Evolutionary conservation across 164 flowering plant genomes (phyloP).

Genomic region (Saururus chinensis): DNA sequence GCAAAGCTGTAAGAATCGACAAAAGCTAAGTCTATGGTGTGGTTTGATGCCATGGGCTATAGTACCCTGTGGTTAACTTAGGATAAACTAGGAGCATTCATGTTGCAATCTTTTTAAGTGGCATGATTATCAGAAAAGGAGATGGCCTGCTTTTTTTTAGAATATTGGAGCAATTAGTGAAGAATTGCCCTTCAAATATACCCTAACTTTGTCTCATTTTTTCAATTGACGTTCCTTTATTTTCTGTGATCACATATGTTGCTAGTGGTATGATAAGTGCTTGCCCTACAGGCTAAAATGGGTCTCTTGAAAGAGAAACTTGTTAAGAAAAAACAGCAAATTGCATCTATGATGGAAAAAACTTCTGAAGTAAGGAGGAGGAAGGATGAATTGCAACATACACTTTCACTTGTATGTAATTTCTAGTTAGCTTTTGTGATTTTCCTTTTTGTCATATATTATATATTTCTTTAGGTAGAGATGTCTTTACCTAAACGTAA

Average conservation of each 20-base stretch:
- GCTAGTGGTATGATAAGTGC: conserved; percentile 1
- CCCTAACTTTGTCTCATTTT: background rate
- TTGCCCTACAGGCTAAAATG: conserved; percentile 36
- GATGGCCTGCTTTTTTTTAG: no score
- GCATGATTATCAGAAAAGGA: no score
- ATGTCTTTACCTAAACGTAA: background rate
- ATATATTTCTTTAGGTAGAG: background rate
- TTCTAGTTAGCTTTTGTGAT: background rate
- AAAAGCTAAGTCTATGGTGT: no score
- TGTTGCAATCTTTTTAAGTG: no score
- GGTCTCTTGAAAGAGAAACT: conserved; percentile 32
- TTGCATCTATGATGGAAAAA: conserved; percentile 52
- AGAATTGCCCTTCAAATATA: no score
- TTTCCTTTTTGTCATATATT: background rate
- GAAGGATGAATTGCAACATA: conserved; percentile 54
- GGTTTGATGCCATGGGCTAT: no score
- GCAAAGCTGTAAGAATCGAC: background rate
- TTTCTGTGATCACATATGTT: background rate
- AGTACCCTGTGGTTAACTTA: no score
- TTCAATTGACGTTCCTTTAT: background rate
- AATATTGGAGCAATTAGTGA: no score
- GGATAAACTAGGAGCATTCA: no score
- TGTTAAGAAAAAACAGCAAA: conserved; percentile 42
- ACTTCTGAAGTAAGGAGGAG: conserved; percentile 55
- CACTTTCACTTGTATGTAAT: conserved; percentile 41